Percentiles rank a stretch among this genome's conserved stretches.
Conservation (phyloP, 2,329 filamentous ascomycete species). For the Fusarium coicis region DNA sequence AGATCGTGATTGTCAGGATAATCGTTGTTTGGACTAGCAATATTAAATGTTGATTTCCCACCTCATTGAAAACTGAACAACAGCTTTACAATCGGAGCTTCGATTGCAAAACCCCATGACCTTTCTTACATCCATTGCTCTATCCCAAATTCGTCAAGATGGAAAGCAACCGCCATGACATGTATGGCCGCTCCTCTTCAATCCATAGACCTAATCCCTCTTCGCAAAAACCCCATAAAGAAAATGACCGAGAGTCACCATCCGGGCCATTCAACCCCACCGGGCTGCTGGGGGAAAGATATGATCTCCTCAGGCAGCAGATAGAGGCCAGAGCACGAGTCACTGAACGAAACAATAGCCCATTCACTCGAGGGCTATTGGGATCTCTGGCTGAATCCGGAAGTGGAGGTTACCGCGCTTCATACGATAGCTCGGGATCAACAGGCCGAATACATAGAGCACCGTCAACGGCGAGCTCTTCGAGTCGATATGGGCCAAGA, state of each 20-base stretch:
- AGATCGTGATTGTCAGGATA: neutral
- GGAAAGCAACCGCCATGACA: neutral
- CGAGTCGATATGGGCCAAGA: neutral
- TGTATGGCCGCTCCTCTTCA: accelerated
- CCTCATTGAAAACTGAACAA: accelerated
- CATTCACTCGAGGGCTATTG: neutral
- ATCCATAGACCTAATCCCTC: neutral
- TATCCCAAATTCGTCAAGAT: neutral
- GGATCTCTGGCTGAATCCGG: neutral
- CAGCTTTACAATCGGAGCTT: too few relatives aligned
- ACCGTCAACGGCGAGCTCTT: neutral
- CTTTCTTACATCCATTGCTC: accelerated
- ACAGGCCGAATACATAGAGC: neutral
- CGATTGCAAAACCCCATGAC: neutral
- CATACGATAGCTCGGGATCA: accelerated
- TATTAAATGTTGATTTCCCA: neutral
- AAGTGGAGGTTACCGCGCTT: neutral
- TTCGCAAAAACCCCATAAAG: accelerated
- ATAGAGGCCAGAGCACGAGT: neutral
- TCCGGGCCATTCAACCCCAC: neutral
- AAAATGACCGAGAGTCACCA: neutral
- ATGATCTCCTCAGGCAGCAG: neutral
- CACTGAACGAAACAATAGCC: accelerated
- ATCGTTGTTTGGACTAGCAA: accelerated
- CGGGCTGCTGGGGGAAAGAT: neutral